Conservation (phyloP, 768 basidiomycete species). For the Mycena vulgaris region DNA sequence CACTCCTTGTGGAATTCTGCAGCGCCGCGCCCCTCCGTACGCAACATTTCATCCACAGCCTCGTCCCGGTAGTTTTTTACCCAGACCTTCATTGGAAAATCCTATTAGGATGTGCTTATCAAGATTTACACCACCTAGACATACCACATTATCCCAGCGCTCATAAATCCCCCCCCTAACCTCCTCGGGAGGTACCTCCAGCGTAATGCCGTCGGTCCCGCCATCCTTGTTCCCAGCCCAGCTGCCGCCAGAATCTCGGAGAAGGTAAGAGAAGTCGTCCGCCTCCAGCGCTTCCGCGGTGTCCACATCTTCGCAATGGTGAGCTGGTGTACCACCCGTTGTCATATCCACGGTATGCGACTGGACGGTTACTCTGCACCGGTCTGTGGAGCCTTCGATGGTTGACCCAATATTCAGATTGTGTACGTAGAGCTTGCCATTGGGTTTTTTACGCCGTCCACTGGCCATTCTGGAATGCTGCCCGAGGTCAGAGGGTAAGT, state of each 20-base stretch:
- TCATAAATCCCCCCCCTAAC: not conserved
- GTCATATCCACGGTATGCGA: not conserved
- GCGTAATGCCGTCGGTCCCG: not conserved
- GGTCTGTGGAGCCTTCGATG: not conserved
- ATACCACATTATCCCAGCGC: slow-evolving; percentile 1
- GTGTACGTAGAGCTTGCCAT: not conserved
- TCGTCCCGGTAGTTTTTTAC: not conserved
- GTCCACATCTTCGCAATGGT: not conserved
- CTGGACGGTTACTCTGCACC: no score
- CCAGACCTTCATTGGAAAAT: not conserved
- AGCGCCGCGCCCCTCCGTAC: not conserved
- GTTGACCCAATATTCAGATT: not conserved
- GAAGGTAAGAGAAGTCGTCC: not conserved
- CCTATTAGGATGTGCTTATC: not conserved
- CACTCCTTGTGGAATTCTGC: not conserved
- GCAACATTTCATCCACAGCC: not conserved
- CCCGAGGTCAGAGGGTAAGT: no score
- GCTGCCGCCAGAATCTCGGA: not conserved
- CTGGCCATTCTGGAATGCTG: no score
- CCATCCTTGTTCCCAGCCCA: not conserved
- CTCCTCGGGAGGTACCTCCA: no score
- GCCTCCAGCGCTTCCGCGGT: not conserved
- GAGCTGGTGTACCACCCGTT: no score
- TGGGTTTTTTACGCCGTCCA: no score
- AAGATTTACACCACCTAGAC: not conserved